Evolutionary conservation across 1,284 basidiomycete species (phyloP).

Genomic region (Schizopora paradoxa): DNA sequence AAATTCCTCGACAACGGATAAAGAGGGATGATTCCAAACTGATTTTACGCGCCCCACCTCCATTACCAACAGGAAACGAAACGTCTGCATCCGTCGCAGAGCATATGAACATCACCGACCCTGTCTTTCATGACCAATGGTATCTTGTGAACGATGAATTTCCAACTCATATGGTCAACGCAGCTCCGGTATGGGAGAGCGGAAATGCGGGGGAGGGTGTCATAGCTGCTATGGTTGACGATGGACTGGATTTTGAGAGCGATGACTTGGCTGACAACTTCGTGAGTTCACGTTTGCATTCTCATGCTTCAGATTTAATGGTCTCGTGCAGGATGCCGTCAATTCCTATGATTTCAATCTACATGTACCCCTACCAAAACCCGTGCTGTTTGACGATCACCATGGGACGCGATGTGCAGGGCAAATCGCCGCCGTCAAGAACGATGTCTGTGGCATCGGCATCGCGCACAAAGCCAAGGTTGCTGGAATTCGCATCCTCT

Average conservation of each 20-base stretch:
- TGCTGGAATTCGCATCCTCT: conserved; percentile 92
- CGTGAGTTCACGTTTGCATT: conserved; percentile 38
- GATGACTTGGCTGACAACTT: conserved; percentile 89
- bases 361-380: conserved; percentile 83
- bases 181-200: conserved; percentile 79
- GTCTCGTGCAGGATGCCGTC: conserved; percentile 61
- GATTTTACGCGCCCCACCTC: conserved; percentile 56
- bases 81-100: conserved; percentile 47
- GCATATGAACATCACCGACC: conserved; percentile 77
- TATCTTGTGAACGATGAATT: conserved; percentile 79
- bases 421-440: conserved; percentile 95
- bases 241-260: conserved; percentile 89
- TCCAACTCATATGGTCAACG: conserved; percentile 80
- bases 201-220: conserved; percentile 86
- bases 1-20: conserved; percentile 55
- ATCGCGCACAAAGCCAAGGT: conserved; percentile 91
- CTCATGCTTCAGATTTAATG: conserved; percentile 1
- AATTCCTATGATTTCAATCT: conserved; percentile 98
- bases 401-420: conserved; percentile 98
- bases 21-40: conserved; percentile 41
- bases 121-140: conserved; percentile 88
- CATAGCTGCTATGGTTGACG: conserved; percentile 89
- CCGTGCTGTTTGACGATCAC: conserved; percentile 86
- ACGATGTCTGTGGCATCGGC: conserved; percentile 92
- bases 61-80: conserved; percentile 30